A percentile compares a stretch with the other conserved stretches of the same genome.
Evolutionary conservation across 805 yeast species (phyloP).

Genomic region (Starmerella bacillaris): DNA sequence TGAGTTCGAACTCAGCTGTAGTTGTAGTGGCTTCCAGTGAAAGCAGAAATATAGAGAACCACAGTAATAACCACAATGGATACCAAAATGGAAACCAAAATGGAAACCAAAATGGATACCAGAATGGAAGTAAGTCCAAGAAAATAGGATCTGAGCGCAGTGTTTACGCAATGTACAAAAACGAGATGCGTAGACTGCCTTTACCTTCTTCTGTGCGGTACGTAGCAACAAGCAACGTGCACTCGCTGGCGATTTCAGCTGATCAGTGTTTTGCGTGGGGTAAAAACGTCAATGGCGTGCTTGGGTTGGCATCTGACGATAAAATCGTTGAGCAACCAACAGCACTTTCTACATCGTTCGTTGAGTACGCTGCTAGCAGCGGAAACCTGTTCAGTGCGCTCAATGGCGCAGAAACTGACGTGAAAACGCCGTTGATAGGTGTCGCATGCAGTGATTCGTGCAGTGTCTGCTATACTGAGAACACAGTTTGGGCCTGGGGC

Average conservation of each 20-base stretch:
- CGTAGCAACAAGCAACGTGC: constrained; percentile 10
- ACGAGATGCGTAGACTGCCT: not conserved
- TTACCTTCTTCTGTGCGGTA: constrained; percentile 1
- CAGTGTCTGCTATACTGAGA: constrained; percentile 7
- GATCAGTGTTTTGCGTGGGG: constrained; percentile 17
- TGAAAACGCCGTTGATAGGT: constrained; percentile 9
- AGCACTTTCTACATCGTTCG: not conserved
- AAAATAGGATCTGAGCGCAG: not conserved
- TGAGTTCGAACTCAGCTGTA: constrained; percentile 5
- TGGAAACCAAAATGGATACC: too few species aligned
- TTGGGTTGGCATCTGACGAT: constrained; percentile 14
- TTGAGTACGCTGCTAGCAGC: constrained; percentile 7
- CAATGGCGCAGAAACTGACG: not conserved
- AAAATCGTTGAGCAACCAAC: constrained; percentile 12
- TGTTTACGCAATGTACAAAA: not conserved
- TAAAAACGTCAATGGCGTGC: constrained; percentile 13
- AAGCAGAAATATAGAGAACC: constrained; percentile 1
- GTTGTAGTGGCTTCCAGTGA: constrained; percentile 7
- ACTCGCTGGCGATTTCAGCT: constrained; percentile 11
- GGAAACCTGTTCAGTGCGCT: not conserved
- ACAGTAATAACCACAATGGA: too few species aligned
- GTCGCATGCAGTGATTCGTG: constrained; percentile 11
- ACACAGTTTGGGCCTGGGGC: constrained; percentile 16
- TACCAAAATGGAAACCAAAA: too few species aligned
- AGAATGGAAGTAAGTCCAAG: not conserved